phyloP scores from a whole-genome alignment of 2,329 filamentous ascomycete species.

The Diplocarpon rosae region DNA sequence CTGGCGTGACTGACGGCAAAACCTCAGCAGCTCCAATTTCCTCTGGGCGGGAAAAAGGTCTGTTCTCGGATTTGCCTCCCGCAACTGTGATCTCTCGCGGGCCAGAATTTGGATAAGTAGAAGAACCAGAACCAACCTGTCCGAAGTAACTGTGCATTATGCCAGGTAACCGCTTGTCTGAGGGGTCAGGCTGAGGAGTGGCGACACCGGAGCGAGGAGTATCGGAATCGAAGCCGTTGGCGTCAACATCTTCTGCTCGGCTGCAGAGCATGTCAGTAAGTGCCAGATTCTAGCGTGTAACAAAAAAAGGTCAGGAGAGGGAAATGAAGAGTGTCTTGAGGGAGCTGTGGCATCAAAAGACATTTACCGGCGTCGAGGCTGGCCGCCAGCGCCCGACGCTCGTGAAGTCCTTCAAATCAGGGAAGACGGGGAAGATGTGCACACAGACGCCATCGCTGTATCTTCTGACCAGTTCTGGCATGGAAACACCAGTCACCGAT shows the following conservation, averaged over 20 bases:
- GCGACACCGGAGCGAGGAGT: slow-evolving; percentile 84
- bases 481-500: neutral
- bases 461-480: neutral
- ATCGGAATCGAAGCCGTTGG: slow-evolving; percentile 71
- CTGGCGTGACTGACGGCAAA: slow-evolving; percentile 20
- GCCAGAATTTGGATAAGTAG: slow-evolving; percentile 27
- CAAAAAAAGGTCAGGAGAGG: neutral
- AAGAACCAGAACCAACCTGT: slow-evolving; percentile 93
- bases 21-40: slow-evolving; percentile 16
- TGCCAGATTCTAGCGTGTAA: slow-evolving; percentile 10
- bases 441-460: slow-evolving; percentile 10
- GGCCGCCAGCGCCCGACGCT: too few relatives aligned
- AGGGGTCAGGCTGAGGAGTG: slow-evolving; percentile 85
- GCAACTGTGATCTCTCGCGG: slow-evolving; percentile 23
- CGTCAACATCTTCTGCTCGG: slow-evolving; percentile 57
- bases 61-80: slow-evolving; percentile 15
- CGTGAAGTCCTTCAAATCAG: too few relatives aligned
- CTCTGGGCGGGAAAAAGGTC: slow-evolving; percentile 13
- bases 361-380: too few relatives aligned
- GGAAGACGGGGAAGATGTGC: too few relatives aligned
- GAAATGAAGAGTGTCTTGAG: neutral
- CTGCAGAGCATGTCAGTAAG: slow-evolving; percentile 22
- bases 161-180: slow-evolving; percentile 89
- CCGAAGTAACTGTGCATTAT: slow-evolving; percentile 95
- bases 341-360: neutral